These are phyloP conservation scores for Prunus davidiana DNA, from an alignment of 306 rosid genomes.

Conservation along the genomic window DNA sequence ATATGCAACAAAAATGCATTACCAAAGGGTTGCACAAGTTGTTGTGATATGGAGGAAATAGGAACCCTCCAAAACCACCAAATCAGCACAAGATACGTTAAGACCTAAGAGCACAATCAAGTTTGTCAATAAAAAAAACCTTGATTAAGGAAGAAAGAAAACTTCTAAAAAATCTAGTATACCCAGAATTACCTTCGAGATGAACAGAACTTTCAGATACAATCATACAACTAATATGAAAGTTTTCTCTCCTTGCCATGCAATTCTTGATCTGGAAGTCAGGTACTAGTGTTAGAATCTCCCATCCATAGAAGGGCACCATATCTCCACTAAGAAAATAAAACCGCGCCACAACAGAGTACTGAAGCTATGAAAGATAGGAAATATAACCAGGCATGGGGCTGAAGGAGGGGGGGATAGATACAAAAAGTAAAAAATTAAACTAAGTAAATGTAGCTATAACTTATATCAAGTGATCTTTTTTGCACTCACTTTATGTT, in stretches of 20 bases:
- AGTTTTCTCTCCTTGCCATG: conserved; percentile 41
- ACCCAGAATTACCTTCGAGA: conserved; percentile 47
- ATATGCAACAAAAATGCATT: conserved; percentile 26
- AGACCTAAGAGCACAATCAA: conserved; percentile 43
- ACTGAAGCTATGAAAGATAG: no score
- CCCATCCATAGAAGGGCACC: background rate
- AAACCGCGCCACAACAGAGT: no score
- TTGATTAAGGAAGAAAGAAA: conserved; percentile 12
- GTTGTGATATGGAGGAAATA: conserved; percentile 69
- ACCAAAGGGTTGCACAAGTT: conserved; percentile 93
- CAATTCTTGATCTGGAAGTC: conserved; percentile 61
- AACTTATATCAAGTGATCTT: background rate
- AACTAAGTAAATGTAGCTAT: background rate
- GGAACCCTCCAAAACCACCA: conserved; percentile 88
- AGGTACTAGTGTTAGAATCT: conserved; percentile 17
- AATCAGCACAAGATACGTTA: conserved; percentile 48
- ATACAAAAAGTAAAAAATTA: no score
- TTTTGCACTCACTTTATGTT: background rate
- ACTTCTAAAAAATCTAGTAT: background rate
- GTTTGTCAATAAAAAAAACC: background rate
- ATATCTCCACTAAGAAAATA: no score
- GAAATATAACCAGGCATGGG: no score
- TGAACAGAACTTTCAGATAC: conserved; percentile 44
- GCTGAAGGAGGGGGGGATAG: no score
- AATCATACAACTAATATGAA: conserved; percentile 44